These are phyloP conservation scores for Quercus ilex DNA, from an alignment of 306 rosid species.

Conservation along the genomic window DNA sequence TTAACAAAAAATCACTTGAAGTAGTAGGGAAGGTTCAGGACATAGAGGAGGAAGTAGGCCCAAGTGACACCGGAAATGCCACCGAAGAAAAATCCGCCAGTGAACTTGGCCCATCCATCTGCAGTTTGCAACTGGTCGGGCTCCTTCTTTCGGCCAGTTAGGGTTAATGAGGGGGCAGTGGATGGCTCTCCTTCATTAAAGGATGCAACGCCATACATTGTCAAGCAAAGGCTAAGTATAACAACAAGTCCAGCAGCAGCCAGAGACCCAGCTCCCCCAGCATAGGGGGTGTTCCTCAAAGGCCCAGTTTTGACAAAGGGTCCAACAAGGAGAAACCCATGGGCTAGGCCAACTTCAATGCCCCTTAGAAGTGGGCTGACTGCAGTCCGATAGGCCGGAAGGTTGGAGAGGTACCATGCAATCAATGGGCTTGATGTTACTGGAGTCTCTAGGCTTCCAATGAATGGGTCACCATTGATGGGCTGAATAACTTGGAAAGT, in stretches of 20 bases:
- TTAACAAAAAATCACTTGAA: slow-evolving; percentile 46
- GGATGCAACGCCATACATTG: slow-evolving; percentile 74
- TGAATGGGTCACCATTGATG: slow-evolving; percentile 96
- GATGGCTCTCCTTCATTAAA: slow-evolving; percentile 96
- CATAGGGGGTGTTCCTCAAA: slow-evolving; percentile 61
- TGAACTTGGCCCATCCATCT: slow-evolving; percentile 93
- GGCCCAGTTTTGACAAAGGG: slow-evolving; percentile 97
- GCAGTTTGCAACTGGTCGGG: slow-evolving; percentile 95
- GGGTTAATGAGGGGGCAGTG: slow-evolving; percentile 65
- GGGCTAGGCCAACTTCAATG: slow-evolving; percentile 89
- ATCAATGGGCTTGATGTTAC: slow-evolving; percentile 91
- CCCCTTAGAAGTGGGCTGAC: slow-evolving; percentile 90
- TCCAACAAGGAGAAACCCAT: slow-evolving; percentile 77
- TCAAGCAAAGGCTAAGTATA: slow-evolving; percentile 71
- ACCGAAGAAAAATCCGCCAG: slow-evolving; percentile 96
- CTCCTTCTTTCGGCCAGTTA: slow-evolving; percentile 83
- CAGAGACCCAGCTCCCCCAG: slow-evolving; percentile 76
- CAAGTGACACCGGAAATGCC: slow-evolving; percentile 92
- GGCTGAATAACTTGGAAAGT: slow-evolving; percentile 89
- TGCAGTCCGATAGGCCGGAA: slow-evolving; percentile 91
- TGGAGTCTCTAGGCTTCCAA: slow-evolving; percentile 96
- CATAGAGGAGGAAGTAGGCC: slow-evolving; percentile 83
- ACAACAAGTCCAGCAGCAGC: slow-evolving; percentile 89
- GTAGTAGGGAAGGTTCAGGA: slow-evolving; percentile 77
- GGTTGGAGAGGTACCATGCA: slow-evolving; percentile 96